Percentiles rank a stretch among this genome's conserved stretches.
Conservation (phyloP, 1,139 yeast species). For the Protomyces inundatus region DNA sequence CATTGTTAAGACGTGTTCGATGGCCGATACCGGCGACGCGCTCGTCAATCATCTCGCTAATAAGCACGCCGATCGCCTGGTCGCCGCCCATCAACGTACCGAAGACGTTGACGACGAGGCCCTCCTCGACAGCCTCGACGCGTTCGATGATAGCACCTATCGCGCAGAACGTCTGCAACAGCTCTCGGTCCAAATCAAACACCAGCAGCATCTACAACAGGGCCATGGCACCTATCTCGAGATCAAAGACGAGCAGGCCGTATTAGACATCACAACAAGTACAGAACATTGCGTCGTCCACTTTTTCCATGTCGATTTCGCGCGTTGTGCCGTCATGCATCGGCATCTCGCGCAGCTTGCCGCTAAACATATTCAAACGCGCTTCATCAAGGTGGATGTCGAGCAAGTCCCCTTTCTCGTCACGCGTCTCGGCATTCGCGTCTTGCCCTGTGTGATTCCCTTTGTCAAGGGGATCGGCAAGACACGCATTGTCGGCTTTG, state of each 20-base stretch:
- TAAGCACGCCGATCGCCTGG: constrained; percentile 7
- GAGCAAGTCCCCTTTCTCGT: constrained; percentile 67
- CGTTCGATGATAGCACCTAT: constrained; percentile 55
- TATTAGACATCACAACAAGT: constrained; percentile 51
- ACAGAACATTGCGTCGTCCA: constrained; percentile 52
- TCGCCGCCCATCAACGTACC: background rate
- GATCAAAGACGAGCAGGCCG: constrained; percentile 49
- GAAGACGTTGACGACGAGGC: constrained; percentile 25
- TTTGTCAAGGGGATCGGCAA: constrained; percentile 57
- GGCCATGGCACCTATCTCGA: constrained; percentile 46
- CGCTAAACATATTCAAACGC: constrained; percentile 52
- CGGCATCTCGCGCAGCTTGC: constrained; percentile 48
- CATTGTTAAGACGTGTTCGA: background rate
- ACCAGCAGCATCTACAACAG: constrained; percentile 42
- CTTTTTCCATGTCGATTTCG: constrained; percentile 59
- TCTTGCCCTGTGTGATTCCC: constrained; percentile 66
- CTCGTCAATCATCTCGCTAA: constrained; percentile 10
- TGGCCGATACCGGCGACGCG: constrained; percentile 18
- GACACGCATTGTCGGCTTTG: constrained; percentile 62
- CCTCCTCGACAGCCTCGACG: constrained; percentile 17
- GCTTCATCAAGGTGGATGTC: constrained; percentile 57
- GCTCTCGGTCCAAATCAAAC: constrained; percentile 47
- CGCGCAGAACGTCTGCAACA: constrained; percentile 62
- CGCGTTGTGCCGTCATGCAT: constrained; percentile 58
- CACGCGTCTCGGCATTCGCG: constrained; percentile 54